Conservation (phyloP, 805 yeast genomes). For the Schwanniomyces sp. region DNA sequence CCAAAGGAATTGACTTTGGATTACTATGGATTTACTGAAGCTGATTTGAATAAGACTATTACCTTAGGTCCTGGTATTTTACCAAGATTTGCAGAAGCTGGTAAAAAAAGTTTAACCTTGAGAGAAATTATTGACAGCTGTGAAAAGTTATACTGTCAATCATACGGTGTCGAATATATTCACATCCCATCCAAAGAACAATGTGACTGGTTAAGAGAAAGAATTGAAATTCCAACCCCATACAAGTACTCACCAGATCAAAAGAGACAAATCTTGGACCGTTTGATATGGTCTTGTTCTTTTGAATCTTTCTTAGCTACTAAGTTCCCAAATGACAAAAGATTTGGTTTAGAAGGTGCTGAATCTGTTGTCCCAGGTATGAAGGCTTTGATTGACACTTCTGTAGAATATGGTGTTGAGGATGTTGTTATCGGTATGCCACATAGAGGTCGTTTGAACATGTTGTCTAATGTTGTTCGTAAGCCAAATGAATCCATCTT, state of each 20-base stretch:
- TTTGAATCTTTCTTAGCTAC: conserved; percentile 92
- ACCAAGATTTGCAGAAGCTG: conserved; percentile 78
- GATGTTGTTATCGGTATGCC: conserved; percentile 99
- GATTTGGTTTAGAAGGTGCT: conserved; percentile 98
- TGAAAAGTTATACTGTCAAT: conserved; percentile 82
- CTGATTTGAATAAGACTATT: conserved; percentile 79
- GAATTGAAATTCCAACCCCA: conserved; percentile 90
- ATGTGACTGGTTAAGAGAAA: conserved; percentile 98
- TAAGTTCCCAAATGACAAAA: conserved; percentile 96
- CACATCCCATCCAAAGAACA: conserved; percentile 94
- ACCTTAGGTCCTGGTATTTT: conserved; percentile 96
- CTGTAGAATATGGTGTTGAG: conserved; percentile 90
- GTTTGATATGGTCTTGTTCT: conserved; percentile 94
- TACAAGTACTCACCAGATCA: conserved; percentile 81
- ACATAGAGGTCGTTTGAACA: conserved; percentile 98
- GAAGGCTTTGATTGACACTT: conserved; percentile 90
- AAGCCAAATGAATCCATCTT: conserved; percentile 98
- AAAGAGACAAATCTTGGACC: conserved; percentile 93
- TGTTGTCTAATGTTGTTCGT: conserved; percentile 96
- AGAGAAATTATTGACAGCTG: conserved; percentile 76
- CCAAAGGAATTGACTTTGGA: conserved; percentile 92
- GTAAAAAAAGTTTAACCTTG: conserved; percentile 65
- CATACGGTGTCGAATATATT: conserved; percentile 92
- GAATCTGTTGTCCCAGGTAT: conserved; percentile 96
- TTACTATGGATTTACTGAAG: conserved; percentile 86